Evolutionary conservation across 2,329 filamentous ascomycete genomes (phyloP), one percentile per base, ranked within the genome.

Genomic region (Chrysoporthe deuterocubensis): DNA sequence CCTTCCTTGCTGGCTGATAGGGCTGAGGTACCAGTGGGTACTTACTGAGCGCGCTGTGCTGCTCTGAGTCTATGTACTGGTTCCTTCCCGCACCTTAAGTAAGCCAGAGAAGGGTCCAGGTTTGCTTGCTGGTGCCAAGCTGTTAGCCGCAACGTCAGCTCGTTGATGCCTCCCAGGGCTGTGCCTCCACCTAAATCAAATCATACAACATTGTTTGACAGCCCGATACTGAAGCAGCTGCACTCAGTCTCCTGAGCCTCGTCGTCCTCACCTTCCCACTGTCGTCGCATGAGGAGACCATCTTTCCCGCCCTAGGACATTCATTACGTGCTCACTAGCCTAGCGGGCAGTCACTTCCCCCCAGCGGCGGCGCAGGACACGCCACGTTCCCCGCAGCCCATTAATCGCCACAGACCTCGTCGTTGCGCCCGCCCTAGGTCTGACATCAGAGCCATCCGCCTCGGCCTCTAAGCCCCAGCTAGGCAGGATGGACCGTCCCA

Each of bases 391-490:
- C 54, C 54, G 16, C n/a, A 26, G 54, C 3, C 16, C 54, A 57
- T 40, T 32, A 18, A 56, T 37, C 37, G 13, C 40, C 21, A 21
- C 13, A 56, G 62, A 11, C 50, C 46, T n/a, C 61, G n/a, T 16
- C 6, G 52, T 14, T 34, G 34, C n/a, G 34, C 43, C 48, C 62
- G 62, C 50, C 50, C 48, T 57, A 21, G 21, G 44, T 69, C 62
- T 69, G 65, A 67, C 67, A 64, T 69, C 67, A 69, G 65, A 62
- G 40, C 59, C 57, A 52, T n/a, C 42, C 44, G 62, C 7, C 54
- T 62, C 34, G 8, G 43, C n/a, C 32, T 61, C 58, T 63, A 50
- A 58, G 61, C 65, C 61, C 57, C 59, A 61, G 21, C 26, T 4
- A 14, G 32, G 50, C 66, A 68, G n/a, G 57, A 70, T 68, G 68